Evolutionary conservation across 768 basidiomycete genomes (phyloP).

Genomic region (Leucosporidium creatinivorum): DNA sequence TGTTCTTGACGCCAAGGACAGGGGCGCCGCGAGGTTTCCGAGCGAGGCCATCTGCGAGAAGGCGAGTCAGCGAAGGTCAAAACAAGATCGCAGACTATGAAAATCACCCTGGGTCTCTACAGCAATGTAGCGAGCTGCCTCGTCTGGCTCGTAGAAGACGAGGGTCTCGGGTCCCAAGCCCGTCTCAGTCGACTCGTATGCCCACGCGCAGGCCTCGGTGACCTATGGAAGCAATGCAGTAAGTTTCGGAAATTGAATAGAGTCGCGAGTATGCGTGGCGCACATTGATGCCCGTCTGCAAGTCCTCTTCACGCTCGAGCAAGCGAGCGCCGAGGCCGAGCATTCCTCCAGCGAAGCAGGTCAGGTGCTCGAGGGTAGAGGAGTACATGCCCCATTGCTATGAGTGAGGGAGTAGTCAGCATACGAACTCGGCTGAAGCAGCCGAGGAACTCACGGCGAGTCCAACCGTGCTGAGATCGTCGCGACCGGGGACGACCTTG

Average conservation of each 20-base stretch:
- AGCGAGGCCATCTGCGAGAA: background rate
- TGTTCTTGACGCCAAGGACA: constrained; percentile 34
- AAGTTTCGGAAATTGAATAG: background rate
- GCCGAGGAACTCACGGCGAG: constrained; percentile 22
- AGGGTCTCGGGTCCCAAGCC: constrained; percentile 33
- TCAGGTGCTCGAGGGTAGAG: constrained; percentile 20
- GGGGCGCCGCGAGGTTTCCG: background rate
- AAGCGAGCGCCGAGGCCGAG: constrained; percentile 44
- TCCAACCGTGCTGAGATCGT: constrained; percentile 8
- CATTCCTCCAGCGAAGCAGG: constrained; percentile 47
- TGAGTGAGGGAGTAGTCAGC: background rate
- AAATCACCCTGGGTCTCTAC: background rate
- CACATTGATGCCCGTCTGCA: constrained; percentile 33
- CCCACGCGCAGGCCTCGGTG: constrained; percentile 44
- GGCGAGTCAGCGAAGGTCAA: background rate
- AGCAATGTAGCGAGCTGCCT: constrained; percentile 8
- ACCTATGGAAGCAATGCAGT: constrained; percentile 19
- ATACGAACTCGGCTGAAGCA: constrained; percentile 33
- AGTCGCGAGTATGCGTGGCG: background rate
- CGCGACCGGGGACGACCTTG: constrained; percentile 37
- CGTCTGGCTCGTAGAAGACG: constrained; percentile 21
- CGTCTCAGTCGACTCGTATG: constrained; percentile 33
- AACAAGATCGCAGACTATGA: too few relatives aligned
- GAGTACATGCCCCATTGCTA: background rate
- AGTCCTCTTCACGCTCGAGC: constrained; percentile 41